These are phyloP conservation scores for Mycena maculata DNA, from an alignment of 768 basidiomycete species.

Conservation along the genomic window DNA sequence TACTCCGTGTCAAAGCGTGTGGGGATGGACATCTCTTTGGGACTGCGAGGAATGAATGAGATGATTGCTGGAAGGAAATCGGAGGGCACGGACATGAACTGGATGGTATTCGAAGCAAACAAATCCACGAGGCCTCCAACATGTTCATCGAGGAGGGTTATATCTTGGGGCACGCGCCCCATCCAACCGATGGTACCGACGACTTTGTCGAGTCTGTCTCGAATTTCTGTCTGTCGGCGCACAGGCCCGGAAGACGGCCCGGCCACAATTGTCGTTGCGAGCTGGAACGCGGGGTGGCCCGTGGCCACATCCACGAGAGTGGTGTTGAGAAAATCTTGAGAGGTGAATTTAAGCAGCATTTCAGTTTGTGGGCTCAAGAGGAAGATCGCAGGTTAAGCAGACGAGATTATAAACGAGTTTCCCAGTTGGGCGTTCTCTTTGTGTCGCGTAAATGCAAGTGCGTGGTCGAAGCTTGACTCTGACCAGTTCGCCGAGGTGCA, in stretches of 20 bases:
- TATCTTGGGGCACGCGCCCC: conserved; percentile 61
- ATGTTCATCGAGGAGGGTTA: conserved; percentile 62
- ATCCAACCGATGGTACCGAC: conserved; percentile 66
- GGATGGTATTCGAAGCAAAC: conserved; percentile 66
- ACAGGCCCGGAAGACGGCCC: conserved; percentile 43
- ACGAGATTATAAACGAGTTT: conserved; percentile 43
- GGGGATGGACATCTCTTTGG: conserved; percentile 69
- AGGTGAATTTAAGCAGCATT: conserved; percentile 72
- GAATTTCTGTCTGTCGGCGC: conserved; percentile 44
- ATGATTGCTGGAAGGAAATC: not conserved
- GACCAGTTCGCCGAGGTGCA: not conserved
- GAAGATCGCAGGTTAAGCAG: conserved; percentile 23
- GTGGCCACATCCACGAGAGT: conserved; percentile 65
- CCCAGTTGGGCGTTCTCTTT: conserved; percentile 61
- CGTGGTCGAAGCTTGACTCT: conserved; percentile 17
- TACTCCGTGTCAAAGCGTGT: conserved; percentile 73
- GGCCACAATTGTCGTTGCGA: conserved; percentile 49
- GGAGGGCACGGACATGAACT: conserved; percentile 58
- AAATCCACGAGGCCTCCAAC: conserved; percentile 65
- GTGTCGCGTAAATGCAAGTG: conserved; percentile 36
- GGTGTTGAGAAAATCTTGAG: conserved; percentile 68
- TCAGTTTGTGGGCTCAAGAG: not conserved
- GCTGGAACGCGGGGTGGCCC: conserved; percentile 59
- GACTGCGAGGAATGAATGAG: conserved; percentile 46
- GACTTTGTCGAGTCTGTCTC: conserved; percentile 46